Evolutionary conservation across 305 asterid genomes (phyloP).

Genomic region (Fraxinus greggii): DNA sequence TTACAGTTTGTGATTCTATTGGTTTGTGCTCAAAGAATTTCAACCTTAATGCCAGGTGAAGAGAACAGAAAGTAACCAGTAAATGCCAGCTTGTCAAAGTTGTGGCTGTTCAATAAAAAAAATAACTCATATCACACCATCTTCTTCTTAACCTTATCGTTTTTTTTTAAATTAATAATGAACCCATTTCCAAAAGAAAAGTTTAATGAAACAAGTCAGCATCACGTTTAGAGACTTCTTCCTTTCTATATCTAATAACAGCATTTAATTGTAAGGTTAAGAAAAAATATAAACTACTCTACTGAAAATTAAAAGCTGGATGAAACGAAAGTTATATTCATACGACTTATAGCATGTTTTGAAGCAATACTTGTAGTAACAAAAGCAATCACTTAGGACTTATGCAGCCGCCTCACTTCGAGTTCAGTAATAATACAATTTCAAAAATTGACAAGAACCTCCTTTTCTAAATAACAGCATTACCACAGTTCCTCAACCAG

Average conservation of each 20-base stretch:
- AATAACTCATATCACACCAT: not conserved
- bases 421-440: not conserved
- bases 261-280: not conserved
- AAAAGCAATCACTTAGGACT: not conserved
- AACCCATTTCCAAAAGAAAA: not conserved
- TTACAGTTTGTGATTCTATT: slow-evolving; percentile 53
- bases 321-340: not conserved
- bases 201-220: not conserved
- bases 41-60: slow-evolving; percentile 51
- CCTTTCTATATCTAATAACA: not conserved
- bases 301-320: not conserved
- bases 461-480: not conserved
- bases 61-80: slow-evolving; percentile 55
- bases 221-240: not conserved
- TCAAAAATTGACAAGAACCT: not conserved
- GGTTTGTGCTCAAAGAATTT: slow-evolving; percentile 89
- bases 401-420: not conserved
- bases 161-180: not conserved
- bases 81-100: slow-evolving; percentile 96
- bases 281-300: not conserved
- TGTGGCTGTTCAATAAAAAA: slow-evolving; percentile 37
- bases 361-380: not conserved
- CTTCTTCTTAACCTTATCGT: not conserved
- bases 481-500: not conserved
- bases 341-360: not conserved